Percentiles rank a stretch among this genome's conserved stretches.
phyloP scores from a whole-genome alignment of 257 asterid genomes.

The Primulina tabacum region DNA sequence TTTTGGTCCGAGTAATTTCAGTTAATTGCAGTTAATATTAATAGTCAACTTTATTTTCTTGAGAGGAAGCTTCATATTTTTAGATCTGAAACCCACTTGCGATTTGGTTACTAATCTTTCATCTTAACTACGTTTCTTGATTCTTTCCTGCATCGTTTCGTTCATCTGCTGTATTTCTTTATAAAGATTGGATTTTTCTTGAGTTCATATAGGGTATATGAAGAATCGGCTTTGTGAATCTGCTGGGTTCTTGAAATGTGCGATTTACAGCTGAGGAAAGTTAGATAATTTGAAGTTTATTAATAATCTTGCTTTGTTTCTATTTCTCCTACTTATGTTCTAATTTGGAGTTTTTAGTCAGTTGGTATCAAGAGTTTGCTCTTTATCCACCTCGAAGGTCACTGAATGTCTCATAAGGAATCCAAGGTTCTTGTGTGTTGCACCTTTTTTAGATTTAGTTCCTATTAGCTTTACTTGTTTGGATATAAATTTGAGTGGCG shows the following conservation, averaged over 20 bases:
- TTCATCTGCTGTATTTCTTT: background rate
- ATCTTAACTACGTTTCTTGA: background rate
- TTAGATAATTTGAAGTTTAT: conserved; percentile 9
- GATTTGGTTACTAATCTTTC: background rate
- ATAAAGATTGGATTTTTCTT: background rate
- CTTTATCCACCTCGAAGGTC: background rate
- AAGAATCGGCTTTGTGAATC: background rate
- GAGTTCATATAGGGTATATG: background rate
- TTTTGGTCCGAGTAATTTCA: background rate
- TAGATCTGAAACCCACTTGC: background rate
- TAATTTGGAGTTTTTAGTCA: conserved; percentile 12
- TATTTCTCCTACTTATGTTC: conserved; percentile 3
- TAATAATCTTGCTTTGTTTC: background rate
- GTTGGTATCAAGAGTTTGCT: background rate
- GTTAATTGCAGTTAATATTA: background rate
- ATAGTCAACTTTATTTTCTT: background rate
- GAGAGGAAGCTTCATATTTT: background rate
- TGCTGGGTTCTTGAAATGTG: background rate
- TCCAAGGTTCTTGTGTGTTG: background rate
- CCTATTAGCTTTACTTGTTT: background rate
- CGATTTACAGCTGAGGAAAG: conserved; percentile 13
- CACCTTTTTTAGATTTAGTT: background rate
- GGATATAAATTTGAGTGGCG: conserved; percentile 19
- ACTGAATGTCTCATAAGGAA: background rate
- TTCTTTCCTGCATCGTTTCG: background rate